Conservation (phyloP, 352 stramenopile genomes). For the Globisporangium emineosum region DNA sequence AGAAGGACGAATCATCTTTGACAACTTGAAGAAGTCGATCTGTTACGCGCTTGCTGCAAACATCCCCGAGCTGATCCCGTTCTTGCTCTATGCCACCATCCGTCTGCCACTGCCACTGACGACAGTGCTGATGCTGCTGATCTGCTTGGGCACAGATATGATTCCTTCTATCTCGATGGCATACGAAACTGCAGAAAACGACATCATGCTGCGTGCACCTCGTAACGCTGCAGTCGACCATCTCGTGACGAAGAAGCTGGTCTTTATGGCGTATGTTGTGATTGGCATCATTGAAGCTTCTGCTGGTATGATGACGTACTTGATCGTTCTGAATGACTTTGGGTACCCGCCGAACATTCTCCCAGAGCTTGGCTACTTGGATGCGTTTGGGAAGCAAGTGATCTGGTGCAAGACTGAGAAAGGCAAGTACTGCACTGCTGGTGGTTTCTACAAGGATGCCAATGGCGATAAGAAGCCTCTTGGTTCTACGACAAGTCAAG, state of each 20-base stretch:
- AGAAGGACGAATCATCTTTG: conserved; percentile 94
- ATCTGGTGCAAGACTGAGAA: conserved; percentile 73
- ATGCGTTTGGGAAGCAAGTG: conserved; percentile 86
- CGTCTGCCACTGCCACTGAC: conserved; percentile 87
- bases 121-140: conserved; percentile 89
- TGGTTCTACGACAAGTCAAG: conserved; percentile 20
- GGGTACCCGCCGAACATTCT: conserved; percentile 82
- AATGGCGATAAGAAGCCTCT: conserved; percentile 31
- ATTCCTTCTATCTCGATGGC: conserved; percentile 93
- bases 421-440: conserved; percentile 63
- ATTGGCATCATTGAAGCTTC: conserved; percentile 87
- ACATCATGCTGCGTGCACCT: conserved; percentile 86
- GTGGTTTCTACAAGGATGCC: conserved; percentile 50
- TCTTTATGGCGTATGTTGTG: conserved; percentile 84
- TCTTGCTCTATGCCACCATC: conserved; percentile 85
- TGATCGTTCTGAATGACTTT: conserved; percentile 89
- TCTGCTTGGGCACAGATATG: conserved; percentile 93
- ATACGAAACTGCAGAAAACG: conserved; percentile 84
- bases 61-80: conserved; percentile 86
- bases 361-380: conserved; percentile 71
- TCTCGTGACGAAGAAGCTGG: conserved; percentile 87
- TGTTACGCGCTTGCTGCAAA: conserved; percentile 91
- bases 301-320: conserved; percentile 87
- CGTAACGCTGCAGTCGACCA: conserved; percentile 78
- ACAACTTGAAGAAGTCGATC: conserved; percentile 95